phyloP scores from a whole-genome alignment of 495 filamentous ascomycete species.

The Annulohypoxylon moriforme region DNA sequence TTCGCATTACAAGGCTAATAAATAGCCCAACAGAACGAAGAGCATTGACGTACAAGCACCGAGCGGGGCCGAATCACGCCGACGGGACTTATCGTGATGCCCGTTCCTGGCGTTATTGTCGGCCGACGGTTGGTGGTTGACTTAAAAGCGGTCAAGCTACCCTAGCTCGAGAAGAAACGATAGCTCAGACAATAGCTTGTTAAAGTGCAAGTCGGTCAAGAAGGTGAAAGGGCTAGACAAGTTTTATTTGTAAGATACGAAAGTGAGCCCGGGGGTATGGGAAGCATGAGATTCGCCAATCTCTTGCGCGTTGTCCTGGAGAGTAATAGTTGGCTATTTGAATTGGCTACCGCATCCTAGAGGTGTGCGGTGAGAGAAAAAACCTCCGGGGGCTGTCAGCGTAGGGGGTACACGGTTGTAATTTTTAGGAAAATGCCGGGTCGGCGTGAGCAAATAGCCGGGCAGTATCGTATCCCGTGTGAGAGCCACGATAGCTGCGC shows the following conservation, averaged over 20 bases:
- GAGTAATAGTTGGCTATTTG: neutral
- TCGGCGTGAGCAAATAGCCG: constrained; percentile 31
- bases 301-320: constrained; percentile 7
- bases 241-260: constrained; percentile 8
- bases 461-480: constrained; percentile 36
- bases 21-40: neutral
- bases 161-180: neutral
- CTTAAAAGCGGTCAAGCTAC: constrained; percentile 35
- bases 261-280: neutral
- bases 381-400: neutral
- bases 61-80: constrained; percentile 21
- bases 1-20: constrained; percentile 12
- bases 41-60: constrained; percentile 1
- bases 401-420: constrained; percentile 17
- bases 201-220: constrained; percentile 27
- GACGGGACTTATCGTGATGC: constrained; percentile 23
- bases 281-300: constrained; percentile 31
- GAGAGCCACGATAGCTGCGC: constrained; percentile 26
- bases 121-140: constrained; percentile 9
- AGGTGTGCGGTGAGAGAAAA: constrained; percentile 40
- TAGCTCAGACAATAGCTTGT: constrained; percentile 1
- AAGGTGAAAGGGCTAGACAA: constrained; percentile 1
- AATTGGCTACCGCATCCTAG: constrained; percentile 30
- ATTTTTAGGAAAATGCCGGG: constrained; percentile 37
- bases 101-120: constrained; percentile 16